phyloP scores from a whole-genome alignment of 805 yeast genomes.

The Komagataella phaffii region DNA sequence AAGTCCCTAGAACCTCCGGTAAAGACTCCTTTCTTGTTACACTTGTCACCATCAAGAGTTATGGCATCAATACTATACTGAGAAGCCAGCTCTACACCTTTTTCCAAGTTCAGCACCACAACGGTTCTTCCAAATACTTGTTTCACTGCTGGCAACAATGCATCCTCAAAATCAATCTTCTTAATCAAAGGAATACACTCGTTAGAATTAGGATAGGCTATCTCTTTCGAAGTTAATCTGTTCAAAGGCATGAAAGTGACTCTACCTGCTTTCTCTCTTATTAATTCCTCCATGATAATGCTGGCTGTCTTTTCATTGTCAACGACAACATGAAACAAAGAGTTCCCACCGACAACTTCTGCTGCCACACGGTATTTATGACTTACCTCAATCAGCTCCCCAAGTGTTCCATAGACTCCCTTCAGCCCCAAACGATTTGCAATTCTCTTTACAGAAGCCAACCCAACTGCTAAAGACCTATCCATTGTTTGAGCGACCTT shows the following conservation, averaged over 20 bases:
- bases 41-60: conserved; percentile 86
- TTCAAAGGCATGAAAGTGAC: conserved; percentile 88
- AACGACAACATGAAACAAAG: conserved; percentile 81
- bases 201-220: conserved; percentile 46
- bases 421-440: conserved; percentile 41
- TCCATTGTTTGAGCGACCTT: conserved; percentile 63
- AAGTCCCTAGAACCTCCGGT: conserved; percentile 77
- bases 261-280: conserved; percentile 60
- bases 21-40: conserved; percentile 70
- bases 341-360: conserved; percentile 80
- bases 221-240: conserved; percentile 31
- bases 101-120: conserved; percentile 56
- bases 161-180: conserved; percentile 50
- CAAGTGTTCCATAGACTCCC: conserved; percentile 73
- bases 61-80: conserved; percentile 55
- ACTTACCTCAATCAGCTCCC: conserved; percentile 70
- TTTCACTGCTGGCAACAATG: conserved; percentile 50
- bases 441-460: conserved; percentile 55
- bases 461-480: conserved; percentile 53
- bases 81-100: conserved; percentile 56
- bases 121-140: conserved; percentile 76
- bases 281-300: conserved; percentile 61
- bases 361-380: conserved; percentile 77
- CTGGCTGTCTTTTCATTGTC: conserved; percentile 80
- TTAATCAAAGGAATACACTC: conserved; percentile 68